These are phyloP conservation scores for Saturnispora quitensis DNA, from an alignment of 805 yeast genomes.

Conservation along the genomic window DNA sequence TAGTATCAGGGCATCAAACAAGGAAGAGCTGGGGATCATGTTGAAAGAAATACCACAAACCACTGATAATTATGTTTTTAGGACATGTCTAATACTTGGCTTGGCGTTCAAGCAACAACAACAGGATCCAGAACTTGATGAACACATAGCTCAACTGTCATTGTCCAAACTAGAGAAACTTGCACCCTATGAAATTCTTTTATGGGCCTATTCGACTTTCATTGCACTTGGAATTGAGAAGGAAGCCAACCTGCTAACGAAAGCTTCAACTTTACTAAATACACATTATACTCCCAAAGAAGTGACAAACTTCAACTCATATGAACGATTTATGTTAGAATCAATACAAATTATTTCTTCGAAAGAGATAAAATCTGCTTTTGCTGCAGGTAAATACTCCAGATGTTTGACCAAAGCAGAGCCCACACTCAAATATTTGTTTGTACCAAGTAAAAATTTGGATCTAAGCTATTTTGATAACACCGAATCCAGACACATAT, in stretches of 20 bases:
- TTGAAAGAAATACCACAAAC: not conserved
- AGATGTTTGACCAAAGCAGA: not conserved
- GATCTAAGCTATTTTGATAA: not conserved
- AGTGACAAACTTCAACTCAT: not conserved
- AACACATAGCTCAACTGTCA: not conserved
- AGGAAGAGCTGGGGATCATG: not conserved
- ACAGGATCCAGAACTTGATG: not conserved
- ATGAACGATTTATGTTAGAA: not conserved
- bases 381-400: not conserved
- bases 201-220: not conserved
- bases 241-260: not conserved
- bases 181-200: constrained; percentile 15
- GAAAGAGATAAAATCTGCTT: not conserved
- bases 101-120: not conserved
- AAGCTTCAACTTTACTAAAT: not conserved
- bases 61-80: not conserved
- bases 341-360: not conserved
- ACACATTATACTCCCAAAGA: not conserved
- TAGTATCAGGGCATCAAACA: not conserved
- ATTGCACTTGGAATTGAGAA: not conserved
- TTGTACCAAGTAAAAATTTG: not conserved
- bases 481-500: not conserved
- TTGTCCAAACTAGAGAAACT: constrained; percentile 15
- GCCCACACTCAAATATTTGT: not conserved
- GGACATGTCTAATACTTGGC: not conserved